These are phyloP conservation scores for Candida multigemmis DNA, from an alignment of 805 yeast species.

Conservation along the genomic window DNA sequence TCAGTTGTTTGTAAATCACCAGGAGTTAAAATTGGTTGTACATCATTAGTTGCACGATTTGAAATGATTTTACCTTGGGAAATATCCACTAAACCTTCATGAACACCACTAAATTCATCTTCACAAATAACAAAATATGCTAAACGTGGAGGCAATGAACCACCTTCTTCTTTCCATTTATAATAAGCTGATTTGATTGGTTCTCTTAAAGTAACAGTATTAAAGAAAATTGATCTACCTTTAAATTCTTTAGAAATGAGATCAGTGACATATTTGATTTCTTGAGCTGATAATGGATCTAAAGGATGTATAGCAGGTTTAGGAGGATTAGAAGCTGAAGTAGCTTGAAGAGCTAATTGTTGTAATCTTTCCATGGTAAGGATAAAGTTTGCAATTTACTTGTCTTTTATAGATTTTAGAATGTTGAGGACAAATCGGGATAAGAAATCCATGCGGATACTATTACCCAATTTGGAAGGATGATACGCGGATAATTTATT, in stretches of 20 bases:
- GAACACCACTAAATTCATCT: conserved; percentile 50
- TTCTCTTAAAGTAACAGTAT: conserved; percentile 63
- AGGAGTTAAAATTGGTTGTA: conserved; percentile 68
- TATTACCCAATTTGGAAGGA: no score
- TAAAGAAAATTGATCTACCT: conserved; percentile 44
- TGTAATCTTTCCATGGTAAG: conserved; percentile 66
- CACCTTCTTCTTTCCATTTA: conserved; percentile 54
- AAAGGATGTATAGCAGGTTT: conserved; percentile 55
- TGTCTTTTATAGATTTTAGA: no score
- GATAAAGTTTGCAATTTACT: no score
- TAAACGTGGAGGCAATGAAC: conserved; percentile 58
- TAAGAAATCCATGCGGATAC: no score
- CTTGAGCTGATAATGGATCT: conserved; percentile 61
- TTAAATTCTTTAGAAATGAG: conserved; percentile 40
- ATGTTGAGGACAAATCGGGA: no score
- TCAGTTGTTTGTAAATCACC: conserved; percentile 59
- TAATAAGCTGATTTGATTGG: conserved; percentile 58
- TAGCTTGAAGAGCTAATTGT: conserved; percentile 55
- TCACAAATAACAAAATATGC: conserved; percentile 59
- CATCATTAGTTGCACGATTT: conserved; percentile 44
- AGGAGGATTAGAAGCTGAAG: conserved; percentile 46
- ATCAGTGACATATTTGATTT: conserved; percentile 49
- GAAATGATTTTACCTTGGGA: conserved; percentile 37
- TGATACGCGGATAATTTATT: no score
- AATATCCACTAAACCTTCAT: conserved; percentile 64